Percentiles rank a stretch among this genome's conserved stretches.
Evolutionary conservation across 805 yeast species (phyloP).

Genomic region (Myxozyma udenii): DNA sequence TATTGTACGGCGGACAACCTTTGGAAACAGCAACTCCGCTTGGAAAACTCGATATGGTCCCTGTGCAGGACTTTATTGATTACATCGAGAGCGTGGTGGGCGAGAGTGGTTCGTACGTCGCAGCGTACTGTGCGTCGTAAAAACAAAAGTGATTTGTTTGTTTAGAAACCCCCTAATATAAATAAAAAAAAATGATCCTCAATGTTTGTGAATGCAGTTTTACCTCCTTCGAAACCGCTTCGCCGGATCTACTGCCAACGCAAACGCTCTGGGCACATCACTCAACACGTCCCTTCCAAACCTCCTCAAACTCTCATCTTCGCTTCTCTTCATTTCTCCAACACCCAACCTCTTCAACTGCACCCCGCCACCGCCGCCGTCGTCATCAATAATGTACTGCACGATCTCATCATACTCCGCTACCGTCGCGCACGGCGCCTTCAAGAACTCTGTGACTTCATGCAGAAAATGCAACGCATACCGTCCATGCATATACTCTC

Average conservation of each 20-base stretch:
- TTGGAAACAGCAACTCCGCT: constrained; percentile 15
- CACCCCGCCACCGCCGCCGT: background rate
- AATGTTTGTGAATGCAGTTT: no score
- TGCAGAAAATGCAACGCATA: constrained; percentile 17
- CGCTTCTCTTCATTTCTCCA: background rate
- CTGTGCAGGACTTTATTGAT: constrained; percentile 11
- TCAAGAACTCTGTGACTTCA: constrained; percentile 15
- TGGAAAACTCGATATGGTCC: constrained; percentile 18
- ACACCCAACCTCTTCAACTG: no score
- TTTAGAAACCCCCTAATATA: background rate
- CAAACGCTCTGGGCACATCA: constrained; percentile 16
- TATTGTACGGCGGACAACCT: constrained; percentile 39
- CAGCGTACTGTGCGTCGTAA: constrained; percentile 3
- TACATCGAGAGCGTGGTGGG: constrained; percentile 16
- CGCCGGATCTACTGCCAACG: no score
- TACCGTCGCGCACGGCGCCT: constrained; percentile 19
- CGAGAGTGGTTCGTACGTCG: constrained; percentile 7
- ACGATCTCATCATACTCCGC: constrained; percentile 20
- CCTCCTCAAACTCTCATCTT: background rate
- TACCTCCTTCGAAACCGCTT: no score
- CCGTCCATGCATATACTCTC: constrained; percentile 16
- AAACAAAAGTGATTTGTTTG: background rate
- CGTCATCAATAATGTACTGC: constrained; percentile 11
- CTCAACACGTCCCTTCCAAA: constrained; percentile 7
- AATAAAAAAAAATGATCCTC: background rate